Base-by-base conservation (phyloP, 78 protist species). In the Andalucia godoyi region DNA sequence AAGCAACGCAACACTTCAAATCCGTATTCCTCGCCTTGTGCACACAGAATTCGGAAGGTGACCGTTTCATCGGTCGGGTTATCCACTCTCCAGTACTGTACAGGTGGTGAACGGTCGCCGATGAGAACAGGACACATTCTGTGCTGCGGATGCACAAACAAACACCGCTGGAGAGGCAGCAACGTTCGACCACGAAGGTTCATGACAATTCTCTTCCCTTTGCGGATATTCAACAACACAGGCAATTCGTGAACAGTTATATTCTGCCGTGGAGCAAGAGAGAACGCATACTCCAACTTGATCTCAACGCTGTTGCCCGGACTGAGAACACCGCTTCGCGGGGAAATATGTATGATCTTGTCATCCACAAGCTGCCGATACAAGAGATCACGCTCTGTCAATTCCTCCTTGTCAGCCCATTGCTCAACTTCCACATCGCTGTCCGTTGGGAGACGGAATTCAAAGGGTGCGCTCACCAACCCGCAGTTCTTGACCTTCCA, bases 1-100 rank as follows among this genome's bases (percentile, higher is more conserved):
- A 63, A 34, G 57, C 69, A 63, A 5, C 46, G 69, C 32, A 63
- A 45, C 39, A 63, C 12, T 10, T 50, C 57, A 23, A 63, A 63
- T 6, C 9, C 50, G 57, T 63, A 63, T 13, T 34, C n/a, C 17
- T 49, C 41, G n/a, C n/a, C n/a, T n/a, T n/a, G n/a, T n/a, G n/a
- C n/a, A n/a, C n/a, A n/a, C n/a, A n/a, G n/a, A n/a, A n/a, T n/a
- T n/a, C n/a, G n/a, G 57, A 46, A 63, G 27, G 4, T 2, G 21
- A 42, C 69, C 23, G 69, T 10, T 5, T n/a, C 23, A 9, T 43
- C 41, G 29, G 55, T 15, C 17, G 41, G 17, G 69, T 63, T 63
- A 13, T 13, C 32, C 51, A 63, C 8, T 39, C 46, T 54, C 13
- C 4, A 6, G 36, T 51, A 63, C 40, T 63, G 69, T 5, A 39